phyloP scores from a whole-genome alignment of 2,329 filamentous ascomycete species.

The Fusarium mexicanum region DNA sequence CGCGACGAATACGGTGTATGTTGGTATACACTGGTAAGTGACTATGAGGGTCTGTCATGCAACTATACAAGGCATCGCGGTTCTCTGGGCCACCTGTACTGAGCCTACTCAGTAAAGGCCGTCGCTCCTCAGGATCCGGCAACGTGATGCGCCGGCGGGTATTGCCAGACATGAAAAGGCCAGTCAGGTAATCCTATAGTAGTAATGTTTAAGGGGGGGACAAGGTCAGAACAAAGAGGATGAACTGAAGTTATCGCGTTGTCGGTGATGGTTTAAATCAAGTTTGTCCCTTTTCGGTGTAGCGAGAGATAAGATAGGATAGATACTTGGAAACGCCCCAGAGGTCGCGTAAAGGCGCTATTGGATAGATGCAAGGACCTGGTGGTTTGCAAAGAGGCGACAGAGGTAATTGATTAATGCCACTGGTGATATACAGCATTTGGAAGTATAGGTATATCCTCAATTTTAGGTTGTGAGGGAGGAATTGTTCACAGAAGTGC shows the following conservation, averaged over 20 bases:
- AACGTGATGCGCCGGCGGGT: constrained; percentile 46
- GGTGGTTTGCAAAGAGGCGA: background rate
- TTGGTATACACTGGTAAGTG: constrained; percentile 79
- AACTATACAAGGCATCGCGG: constrained; percentile 58
- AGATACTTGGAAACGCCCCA: background rate
- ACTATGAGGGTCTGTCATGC: constrained; percentile 66
- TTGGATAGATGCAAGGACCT: background rate
- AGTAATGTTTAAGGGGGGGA: background rate
- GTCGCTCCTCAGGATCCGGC: constrained; percentile 47
- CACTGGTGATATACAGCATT: background rate
- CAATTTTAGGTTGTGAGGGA: background rate
- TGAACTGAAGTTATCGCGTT: constrained; percentile 12
- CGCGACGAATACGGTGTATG: constrained; percentile 75
- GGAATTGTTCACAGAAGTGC: constrained; percentile 2
- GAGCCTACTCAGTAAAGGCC: constrained; percentile 48
- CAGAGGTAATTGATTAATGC: background rate
- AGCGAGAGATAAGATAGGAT: constrained; percentile 25
- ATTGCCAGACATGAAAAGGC: constrained; percentile 37
- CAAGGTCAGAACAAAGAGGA: background rate
- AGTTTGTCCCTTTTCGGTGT: constrained; percentile 23
- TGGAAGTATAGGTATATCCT: background rate
- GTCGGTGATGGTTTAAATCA: constrained; percentile 16
- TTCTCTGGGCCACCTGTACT: constrained; percentile 44
- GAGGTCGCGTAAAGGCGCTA: background rate
- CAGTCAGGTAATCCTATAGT: background rate